Base-by-base conservation (phyloP, 306 rosid genomes). In the Cicer judaicum region DNA sequence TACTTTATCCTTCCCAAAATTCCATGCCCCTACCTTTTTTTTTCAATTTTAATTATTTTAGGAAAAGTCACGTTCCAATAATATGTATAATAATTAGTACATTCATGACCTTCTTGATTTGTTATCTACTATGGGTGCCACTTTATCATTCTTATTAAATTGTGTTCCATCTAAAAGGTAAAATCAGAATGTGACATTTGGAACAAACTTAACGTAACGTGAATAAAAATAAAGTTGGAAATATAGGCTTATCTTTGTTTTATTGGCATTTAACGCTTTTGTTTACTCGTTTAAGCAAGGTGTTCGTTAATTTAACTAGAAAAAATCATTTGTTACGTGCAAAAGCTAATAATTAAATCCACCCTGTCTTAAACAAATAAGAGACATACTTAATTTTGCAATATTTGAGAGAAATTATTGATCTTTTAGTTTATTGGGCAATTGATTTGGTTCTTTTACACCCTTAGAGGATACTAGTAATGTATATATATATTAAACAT, bases 171-270 rank as follows among this genome's bases (percentile, higher is more conserved):
- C 43, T 60, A 49, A 63, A 63, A 16, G 55, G 19, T 68, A 61
- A 24, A 59, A 41, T 52, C 39, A 41, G 39, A 70, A 47, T 38
- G 48, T 21, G 64, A 74, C 41, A 69, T 56, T 6, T 7, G 4
- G 48, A 75, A 70, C 69, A 54, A 50, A 75, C 68, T 70, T 76
- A 11, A 64, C 67, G 78, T 41, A 70, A 76, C 70, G 53, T 72
- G 19, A 65, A 49, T 14, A 68, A 65, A 46, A 53, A 48, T 16
- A 65, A 65, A 63, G 56, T 69, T 6, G 6, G 9, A 68, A 54
- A 41, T 15, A 5, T 53, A 52, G 21, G 16, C 50, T 3, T 7
- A 14, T 21, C 9, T 61, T 60, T 73, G 47, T 60, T 69, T 68
- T 62, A 15, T 38, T 66, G 53, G 34, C 12, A 39, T 77, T 46